A percentile compares a stretch with the other conserved stretches of the same genome.
phyloP scores from a whole-genome alignment of 225 moss, liverwort and hornwort species.

The Physcomitrium patens region DNA sequence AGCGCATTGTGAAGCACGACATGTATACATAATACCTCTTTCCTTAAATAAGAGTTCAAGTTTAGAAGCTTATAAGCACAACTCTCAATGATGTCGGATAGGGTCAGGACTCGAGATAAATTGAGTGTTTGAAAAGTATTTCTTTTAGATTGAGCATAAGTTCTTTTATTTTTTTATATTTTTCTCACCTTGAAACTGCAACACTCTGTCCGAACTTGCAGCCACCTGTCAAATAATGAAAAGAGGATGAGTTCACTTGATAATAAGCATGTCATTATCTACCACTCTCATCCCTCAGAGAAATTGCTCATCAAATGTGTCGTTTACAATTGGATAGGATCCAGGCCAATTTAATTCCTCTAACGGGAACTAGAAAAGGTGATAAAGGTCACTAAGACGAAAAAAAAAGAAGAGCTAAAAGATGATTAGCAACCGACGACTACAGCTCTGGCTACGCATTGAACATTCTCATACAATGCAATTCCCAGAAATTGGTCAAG shows the following conservation, averaged over 20 bases:
- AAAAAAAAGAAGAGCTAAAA: not conserved
- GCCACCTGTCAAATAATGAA: constrained; percentile 58
- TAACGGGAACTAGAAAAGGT: not conserved
- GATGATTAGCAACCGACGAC: not conserved
- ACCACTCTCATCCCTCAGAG: not conserved
- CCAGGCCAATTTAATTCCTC: no score
- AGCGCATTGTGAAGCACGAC: no score
- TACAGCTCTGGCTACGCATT: constrained; percentile 23
- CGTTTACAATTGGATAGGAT: not conserved
- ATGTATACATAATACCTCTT: no score
- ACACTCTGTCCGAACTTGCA: constrained; percentile 66
- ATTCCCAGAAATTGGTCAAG: not conserved
- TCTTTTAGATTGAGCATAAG: not conserved
- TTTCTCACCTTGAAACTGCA: constrained; percentile 77
- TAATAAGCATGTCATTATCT: not conserved
- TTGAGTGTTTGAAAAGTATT: not conserved
- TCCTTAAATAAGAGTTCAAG: not conserved
- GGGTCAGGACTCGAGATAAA: not conserved
- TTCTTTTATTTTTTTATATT: not conserved
- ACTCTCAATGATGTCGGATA: not conserved
- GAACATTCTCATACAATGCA: not conserved
- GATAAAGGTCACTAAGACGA: not conserved
- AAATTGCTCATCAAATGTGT: not conserved
- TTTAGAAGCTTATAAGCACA: not conserved
- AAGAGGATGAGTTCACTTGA: not conserved